Percentiles rank a stretch among this genome's conserved stretches.
Evolutionary conservation across 495 filamentous ascomycete species (phyloP).

Genomic region (Astrocystis sublimbata): DNA sequence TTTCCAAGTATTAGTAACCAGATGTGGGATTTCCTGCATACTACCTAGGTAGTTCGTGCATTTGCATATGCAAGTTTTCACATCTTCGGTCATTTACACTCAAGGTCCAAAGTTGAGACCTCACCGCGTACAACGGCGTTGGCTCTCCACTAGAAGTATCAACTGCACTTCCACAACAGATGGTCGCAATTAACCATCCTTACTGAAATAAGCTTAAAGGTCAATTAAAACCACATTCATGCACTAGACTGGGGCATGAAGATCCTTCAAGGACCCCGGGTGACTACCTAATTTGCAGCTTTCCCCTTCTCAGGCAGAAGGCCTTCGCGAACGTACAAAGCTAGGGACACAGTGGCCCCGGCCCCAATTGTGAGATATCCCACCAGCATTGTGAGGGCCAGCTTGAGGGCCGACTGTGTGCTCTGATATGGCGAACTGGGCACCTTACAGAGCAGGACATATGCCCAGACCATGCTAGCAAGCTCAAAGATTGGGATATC

Average conservation of each 20-base stretch:
- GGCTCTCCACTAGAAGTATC: not conserved
- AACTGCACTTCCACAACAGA: not conserved
- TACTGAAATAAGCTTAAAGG: not conserved
- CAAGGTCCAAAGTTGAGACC: not conserved
- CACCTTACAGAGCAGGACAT: slow-evolving; percentile 6
- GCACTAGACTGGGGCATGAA: not conserved
- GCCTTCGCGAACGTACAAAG: slow-evolving; percentile 14
- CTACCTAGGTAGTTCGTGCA: slow-evolving; percentile 5
- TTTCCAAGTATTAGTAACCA: too few relatives aligned
- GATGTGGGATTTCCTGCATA: not conserved
- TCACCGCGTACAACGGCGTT: slow-evolving; percentile 3
- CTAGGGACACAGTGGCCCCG: slow-evolving; percentile 14
- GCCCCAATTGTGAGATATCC: slow-evolving; percentile 11
- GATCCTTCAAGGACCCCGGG: not conserved
- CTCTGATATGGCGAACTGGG: not conserved
- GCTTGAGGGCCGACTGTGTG: not conserved
- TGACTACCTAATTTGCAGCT: not conserved
- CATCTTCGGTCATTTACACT: not conserved
- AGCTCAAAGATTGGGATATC: slow-evolving; percentile 27
- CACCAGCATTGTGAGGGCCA: slow-evolving; percentile 1
- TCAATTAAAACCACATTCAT: not conserved
- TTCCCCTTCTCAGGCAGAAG: slow-evolving; percentile 14
- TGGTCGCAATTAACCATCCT: not conserved
- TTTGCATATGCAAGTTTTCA: not conserved
- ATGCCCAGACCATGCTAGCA: slow-evolving; percentile 25